Evolutionary conservation across 176 grass and related monocot genomes (phyloP).

Genomic region (Puccinellia tenuiflora): DNA sequence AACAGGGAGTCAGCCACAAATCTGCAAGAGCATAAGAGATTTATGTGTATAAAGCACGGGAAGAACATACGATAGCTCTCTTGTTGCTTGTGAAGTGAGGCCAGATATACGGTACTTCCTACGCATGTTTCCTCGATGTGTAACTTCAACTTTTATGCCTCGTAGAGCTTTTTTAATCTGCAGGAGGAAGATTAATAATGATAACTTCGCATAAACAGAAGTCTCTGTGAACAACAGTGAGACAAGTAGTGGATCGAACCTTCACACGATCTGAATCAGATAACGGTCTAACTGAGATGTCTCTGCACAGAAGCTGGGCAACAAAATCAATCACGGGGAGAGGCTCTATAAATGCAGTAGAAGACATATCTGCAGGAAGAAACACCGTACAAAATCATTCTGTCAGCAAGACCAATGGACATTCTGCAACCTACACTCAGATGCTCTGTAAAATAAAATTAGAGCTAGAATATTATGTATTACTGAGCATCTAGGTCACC

Average conservation of each 20-base stretch:
- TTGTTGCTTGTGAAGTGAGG: constrained; percentile 80
- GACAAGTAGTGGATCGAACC: constrained; percentile 30
- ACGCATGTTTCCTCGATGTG: constrained; percentile 91
- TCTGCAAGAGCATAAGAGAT: neutral
- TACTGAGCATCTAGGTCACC: neutral
- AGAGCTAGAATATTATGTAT: neutral
- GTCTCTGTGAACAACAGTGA: neutral
- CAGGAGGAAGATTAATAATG: neutral
- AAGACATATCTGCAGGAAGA: constrained; percentile 76
- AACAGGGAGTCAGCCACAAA: neutral
- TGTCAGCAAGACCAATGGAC: neutral
- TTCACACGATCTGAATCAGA: constrained; percentile 94
- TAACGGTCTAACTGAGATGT: constrained; percentile 75
- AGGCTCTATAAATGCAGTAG: constrained; percentile 86
- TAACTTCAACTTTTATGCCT: constrained; percentile 92
- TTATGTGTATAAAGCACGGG: neutral
- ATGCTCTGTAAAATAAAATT: neutral
- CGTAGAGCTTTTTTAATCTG: constrained; percentile 88
- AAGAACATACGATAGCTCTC: constrained; percentile 70
- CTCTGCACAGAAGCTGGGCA: constrained; percentile 85
- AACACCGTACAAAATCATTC: neutral
- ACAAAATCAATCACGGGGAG: constrained; percentile 89
- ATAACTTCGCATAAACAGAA: constrained; percentile 10
- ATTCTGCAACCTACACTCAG: neutral
- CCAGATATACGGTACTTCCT: constrained; percentile 93